These are phyloP conservation scores for Dipodascus geniculatus DNA, from an alignment of 805 yeast species.

Conservation along the genomic window DNA sequence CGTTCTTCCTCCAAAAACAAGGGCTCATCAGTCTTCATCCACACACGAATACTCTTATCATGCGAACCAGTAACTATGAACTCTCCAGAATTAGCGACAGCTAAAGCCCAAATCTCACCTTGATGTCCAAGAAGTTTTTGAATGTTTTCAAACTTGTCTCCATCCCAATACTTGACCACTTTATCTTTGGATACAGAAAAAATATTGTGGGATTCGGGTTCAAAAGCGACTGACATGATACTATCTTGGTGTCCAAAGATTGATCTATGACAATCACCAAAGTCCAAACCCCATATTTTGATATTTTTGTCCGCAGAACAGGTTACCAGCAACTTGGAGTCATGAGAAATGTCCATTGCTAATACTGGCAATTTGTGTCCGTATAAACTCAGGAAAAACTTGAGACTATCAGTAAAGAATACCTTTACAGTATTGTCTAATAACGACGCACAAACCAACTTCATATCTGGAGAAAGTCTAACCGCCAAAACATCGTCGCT, in stretches of 20 bases:
- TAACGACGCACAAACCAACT: constrained; percentile 68
- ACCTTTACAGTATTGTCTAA: constrained; percentile 94
- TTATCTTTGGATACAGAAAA: constrained; percentile 87
- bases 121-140: constrained; percentile 83
- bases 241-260: constrained; percentile 96
- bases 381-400: constrained; percentile 77
- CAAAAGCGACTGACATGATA: constrained; percentile 75
- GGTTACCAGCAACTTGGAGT: constrained; percentile 77
- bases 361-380: constrained; percentile 96
- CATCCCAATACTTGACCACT: constrained; percentile 93
- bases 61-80: constrained; percentile 77
- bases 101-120: constrained; percentile 86
- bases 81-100: constrained; percentile 57
- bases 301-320: constrained; percentile 96
- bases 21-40: constrained; percentile 90
- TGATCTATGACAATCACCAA: constrained; percentile 97
- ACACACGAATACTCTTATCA: constrained; percentile 85
- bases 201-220: constrained; percentile 80
- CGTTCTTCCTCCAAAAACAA: constrained; percentile 96
- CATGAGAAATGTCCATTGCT: constrained; percentile 81
- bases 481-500: constrained; percentile 77
- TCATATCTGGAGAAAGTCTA: constrained; percentile 68
- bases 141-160: constrained; percentile 88
- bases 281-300: constrained; percentile 96
- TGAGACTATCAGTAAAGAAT: constrained; percentile 75